Percentiles rank a stretch among this genome's conserved stretches.
Conservation (phyloP, 768 basidiomycete species). For the Amyloporia xantha region DNA sequence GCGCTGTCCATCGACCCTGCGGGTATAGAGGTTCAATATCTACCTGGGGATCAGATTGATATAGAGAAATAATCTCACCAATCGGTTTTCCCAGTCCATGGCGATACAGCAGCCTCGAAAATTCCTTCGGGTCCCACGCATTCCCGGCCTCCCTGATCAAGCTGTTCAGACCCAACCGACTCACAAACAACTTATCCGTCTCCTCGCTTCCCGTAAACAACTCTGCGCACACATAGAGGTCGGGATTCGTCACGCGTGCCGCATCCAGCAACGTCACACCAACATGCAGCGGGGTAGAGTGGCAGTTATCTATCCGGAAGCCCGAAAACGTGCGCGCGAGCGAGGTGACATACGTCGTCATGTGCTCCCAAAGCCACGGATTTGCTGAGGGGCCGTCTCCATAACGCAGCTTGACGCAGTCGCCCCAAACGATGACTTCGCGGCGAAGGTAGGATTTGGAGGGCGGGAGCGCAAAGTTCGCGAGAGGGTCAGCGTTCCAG, state of each 20-base stretch:
- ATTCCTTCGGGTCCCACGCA: slow-evolving; percentile 81
- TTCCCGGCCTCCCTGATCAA: slow-evolving; percentile 95
- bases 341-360: slow-evolving; percentile 73
- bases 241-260: slow-evolving; percentile 79
- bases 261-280: slow-evolving; percentile 92
- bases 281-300: slow-evolving; percentile 95
- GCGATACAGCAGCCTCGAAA: slow-evolving; percentile 81
- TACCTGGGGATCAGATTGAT: background rate
- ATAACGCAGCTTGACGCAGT: slow-evolving; percentile 97
- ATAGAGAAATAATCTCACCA: slow-evolving; percentile 39
- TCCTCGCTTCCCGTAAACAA: slow-evolving; percentile 95
- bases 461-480: slow-evolving; percentile 87
- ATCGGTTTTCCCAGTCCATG: slow-evolving; percentile 92
- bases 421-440: slow-evolving; percentile 96
- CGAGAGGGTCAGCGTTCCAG: slow-evolving; percentile 90
- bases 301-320: slow-evolving; percentile 97
- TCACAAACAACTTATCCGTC: slow-evolving; percentile 88
- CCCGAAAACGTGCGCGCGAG: slow-evolving; percentile 88
- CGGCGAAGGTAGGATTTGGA: slow-evolving; percentile 95
- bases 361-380: slow-evolving; percentile 93
- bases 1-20: slow-evolving; percentile 90
- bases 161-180: slow-evolving; percentile 88
- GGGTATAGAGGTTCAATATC: background rate
- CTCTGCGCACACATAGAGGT: slow-evolving; percentile 96
- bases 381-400: slow-evolving; percentile 74